These are phyloP conservation scores for Graphiopsis chlorocephala DNA, from an alignment of 2,329 filamentous ascomycete species.

Conservation along the genomic window DNA sequence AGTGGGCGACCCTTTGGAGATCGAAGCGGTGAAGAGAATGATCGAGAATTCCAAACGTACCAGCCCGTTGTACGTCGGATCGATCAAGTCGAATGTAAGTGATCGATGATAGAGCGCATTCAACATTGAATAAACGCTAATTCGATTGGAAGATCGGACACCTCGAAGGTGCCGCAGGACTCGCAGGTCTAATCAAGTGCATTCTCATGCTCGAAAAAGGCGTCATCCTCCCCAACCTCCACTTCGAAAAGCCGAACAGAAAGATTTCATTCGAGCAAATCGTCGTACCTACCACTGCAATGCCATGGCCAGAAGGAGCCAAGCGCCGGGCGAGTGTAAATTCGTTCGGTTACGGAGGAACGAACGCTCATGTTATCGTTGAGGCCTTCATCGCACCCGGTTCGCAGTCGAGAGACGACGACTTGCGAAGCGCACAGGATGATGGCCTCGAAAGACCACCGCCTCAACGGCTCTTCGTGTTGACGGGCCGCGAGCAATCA, in stretches of 20 bases:
- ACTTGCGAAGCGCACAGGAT: neutral
- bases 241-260: conserved; percentile 26
- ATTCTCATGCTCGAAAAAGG: conserved; percentile 24
- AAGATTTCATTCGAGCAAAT: neutral
- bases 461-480: neutral
- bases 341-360: conserved; percentile 30
- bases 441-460: neutral
- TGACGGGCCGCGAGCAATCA: neutral
- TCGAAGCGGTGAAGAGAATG: conserved; percentile 22
- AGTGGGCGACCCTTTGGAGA: conserved; percentile 29
- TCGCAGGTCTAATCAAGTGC: conserved; percentile 21
- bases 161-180: conserved; percentile 19
- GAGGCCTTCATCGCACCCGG: conserved; percentile 15
- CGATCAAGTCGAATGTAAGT: conserved; percentile 11
- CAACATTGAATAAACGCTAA: neutral
- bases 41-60: conserved; percentile 8
- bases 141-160: conserved; percentile 18
- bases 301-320: conserved; percentile 31
- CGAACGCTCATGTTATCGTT: conserved; percentile 31
- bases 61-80: neutral
- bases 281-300: conserved; percentile 17
- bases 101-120: neutral
- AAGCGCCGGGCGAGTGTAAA: conserved; percentile 20
- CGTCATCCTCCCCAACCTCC: conserved; percentile 26
- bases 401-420: neutral